Evolutionary conservation across 805 yeast species (phyloP).

Genomic region (Lipomyces oligophaga): DNA sequence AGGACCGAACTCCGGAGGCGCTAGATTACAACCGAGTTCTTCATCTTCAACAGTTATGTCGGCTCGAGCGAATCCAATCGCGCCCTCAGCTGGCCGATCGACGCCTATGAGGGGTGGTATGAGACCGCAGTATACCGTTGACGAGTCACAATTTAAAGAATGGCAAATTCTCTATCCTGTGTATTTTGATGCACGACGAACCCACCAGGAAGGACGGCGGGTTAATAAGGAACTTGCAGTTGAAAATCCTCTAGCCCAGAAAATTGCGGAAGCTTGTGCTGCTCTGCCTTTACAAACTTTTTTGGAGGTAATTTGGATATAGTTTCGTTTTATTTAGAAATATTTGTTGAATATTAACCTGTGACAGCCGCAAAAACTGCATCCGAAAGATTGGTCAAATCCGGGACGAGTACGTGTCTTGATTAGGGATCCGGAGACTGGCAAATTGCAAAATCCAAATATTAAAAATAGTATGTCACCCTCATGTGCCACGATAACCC

Average conservation of each 20-base stretch:
- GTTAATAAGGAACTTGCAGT: slow-evolving; percentile 67
- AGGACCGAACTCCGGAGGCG: slow-evolving; percentile 6
- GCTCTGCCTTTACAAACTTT: slow-evolving; percentile 37
- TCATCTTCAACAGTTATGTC: slow-evolving; percentile 14
- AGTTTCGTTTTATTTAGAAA: background rate
- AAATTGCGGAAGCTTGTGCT: slow-evolving; percentile 67
- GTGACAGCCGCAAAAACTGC: slow-evolving; percentile 68
- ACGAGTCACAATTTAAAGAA: slow-evolving; percentile 53
- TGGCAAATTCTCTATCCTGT: slow-evolving; percentile 85
- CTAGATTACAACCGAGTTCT: slow-evolving; percentile 4
- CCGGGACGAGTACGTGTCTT: slow-evolving; percentile 91
- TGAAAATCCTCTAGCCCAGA: slow-evolving; percentile 80
- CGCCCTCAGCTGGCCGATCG: background rate
- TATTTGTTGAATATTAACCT: background rate
- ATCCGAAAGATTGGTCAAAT: slow-evolving; percentile 96
- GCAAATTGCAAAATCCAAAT: slow-evolving; percentile 33
- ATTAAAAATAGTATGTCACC: slow-evolving; percentile 41
- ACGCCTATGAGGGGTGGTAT: background rate
- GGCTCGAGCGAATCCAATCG: slow-evolving; percentile 42
- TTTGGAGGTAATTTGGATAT: slow-evolving; percentile 37
- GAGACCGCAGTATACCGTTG: slow-evolving; percentile 32
- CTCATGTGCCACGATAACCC: no score
- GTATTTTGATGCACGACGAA: slow-evolving; percentile 76
- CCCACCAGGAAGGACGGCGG: slow-evolving; percentile 79
- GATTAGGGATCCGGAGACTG: slow-evolving; percentile 51